A percentile compares a stretch with the other conserved stretches of the same genome.
Conservation (phyloP, 2,329 filamentous ascomycete species). For the Bipolaris cookei region DNA sequence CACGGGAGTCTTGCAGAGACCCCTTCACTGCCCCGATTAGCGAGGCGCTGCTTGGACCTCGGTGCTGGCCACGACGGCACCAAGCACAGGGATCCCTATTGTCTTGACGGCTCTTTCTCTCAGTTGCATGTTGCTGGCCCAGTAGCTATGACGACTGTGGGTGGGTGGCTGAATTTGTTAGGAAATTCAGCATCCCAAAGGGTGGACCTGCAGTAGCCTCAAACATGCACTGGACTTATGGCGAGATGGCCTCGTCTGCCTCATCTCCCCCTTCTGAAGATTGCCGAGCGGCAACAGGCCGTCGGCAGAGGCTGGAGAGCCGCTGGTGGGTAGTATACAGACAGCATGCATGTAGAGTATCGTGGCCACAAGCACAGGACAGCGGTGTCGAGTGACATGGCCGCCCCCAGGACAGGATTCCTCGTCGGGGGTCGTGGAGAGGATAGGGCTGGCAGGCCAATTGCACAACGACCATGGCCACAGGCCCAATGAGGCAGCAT, state of each 20-base stretch:
- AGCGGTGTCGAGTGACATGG: not conserved
- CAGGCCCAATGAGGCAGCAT: not conserved
- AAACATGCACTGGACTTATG: conserved; percentile 22
- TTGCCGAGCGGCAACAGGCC: conserved; percentile 4
- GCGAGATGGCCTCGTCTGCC: conserved; percentile 3
- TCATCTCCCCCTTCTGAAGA: conserved; percentile 5
- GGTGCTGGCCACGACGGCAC: conserved; percentile 3
- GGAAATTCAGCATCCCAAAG: conserved; percentile 14
- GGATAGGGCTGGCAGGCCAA: not conserved
- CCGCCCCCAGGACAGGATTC: not conserved
- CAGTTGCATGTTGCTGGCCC: conserved; percentile 2
- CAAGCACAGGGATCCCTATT: conserved; percentile 6
- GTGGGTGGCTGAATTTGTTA: conserved; percentile 11
- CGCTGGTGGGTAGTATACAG: not conserved
- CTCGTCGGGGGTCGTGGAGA: not conserved
- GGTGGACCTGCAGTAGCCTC: conserved; percentile 32
- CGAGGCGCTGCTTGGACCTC: not conserved
- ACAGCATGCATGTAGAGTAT: not conserved
- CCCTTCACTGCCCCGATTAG: conserved; percentile 3
- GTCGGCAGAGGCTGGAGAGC: conserved; percentile 3
- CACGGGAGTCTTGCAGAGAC: conserved; percentile 4
- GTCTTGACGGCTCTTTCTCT: conserved; percentile 6
- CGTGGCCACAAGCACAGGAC: not conserved
- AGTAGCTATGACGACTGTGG: conserved; percentile 18
- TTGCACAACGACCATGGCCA: not conserved